Evolutionary conservation across 78 protist genomes (phyloP).

Genomic region (Planoprotostelium fungivorum): DNA sequence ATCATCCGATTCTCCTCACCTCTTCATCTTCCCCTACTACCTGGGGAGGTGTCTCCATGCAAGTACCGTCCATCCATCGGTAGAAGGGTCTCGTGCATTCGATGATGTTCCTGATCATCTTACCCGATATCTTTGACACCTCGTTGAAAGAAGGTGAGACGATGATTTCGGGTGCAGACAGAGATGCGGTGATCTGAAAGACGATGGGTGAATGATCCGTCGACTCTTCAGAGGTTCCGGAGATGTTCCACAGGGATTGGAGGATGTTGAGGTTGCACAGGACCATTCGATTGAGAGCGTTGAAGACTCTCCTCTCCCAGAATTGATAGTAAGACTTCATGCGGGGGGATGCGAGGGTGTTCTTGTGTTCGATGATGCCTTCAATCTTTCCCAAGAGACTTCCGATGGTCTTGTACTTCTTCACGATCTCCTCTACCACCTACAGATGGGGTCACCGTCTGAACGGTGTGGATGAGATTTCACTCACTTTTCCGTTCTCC

Average conservation of each 20-base stretch:
- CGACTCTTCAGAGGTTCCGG: neutral
- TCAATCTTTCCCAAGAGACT: slow-evolving; percentile 69
- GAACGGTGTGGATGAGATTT: neutral
- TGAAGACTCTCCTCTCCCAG: slow-evolving; percentile 69
- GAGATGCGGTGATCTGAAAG: slow-evolving; percentile 46
- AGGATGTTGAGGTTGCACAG: slow-evolving; percentile 5
- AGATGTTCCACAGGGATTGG: neutral
- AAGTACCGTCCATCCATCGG: slow-evolving; percentile 86
- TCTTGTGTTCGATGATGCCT: slow-evolving; percentile 23
- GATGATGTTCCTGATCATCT: slow-evolving; percentile 23
- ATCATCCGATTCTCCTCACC: slow-evolving; percentile 30
- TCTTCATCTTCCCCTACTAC: slow-evolving; percentile 34
- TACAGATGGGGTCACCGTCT: neutral
- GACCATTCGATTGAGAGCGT: slow-evolving; percentile 22
- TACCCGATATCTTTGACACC: slow-evolving; percentile 19
- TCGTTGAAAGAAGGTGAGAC: slow-evolving; percentile 54
- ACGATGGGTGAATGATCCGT: slow-evolving; percentile 20
- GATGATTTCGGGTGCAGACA: slow-evolving; percentile 42
- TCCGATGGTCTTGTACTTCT: slow-evolving; percentile 43
- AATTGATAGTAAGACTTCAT: slow-evolving; percentile 60
- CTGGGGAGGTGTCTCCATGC: slow-evolving; percentile 50
- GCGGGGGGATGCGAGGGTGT: slow-evolving; percentile 20
- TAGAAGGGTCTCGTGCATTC: slow-evolving; percentile 46
- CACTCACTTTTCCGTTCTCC: neutral
- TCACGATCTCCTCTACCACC: slow-evolving; percentile 6